Evolutionary conservation across 495 filamentous ascomycete genomes (phyloP).

Genomic region (Bryoglossum gracile): DNA sequence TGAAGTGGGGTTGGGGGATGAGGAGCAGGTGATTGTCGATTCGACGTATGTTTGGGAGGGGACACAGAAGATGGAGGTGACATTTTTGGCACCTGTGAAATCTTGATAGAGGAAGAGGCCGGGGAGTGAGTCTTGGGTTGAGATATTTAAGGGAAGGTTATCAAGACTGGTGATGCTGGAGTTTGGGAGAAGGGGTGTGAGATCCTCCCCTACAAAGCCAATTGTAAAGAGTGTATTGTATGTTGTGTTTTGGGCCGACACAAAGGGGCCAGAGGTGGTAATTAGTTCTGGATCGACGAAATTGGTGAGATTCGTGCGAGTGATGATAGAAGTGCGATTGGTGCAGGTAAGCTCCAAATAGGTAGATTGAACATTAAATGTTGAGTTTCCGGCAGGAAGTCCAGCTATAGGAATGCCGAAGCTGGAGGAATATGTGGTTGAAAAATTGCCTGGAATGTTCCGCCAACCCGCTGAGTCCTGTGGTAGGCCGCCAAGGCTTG

Average conservation of each 20-base stretch:
- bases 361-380: constrained; percentile 13
- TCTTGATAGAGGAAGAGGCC: constrained; percentile 18
- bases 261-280: constrained; percentile 12
- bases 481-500: constrained; percentile 1
- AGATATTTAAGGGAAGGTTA: background rate
- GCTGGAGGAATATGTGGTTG: constrained; percentile 12
- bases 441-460: constrained; percentile 1
- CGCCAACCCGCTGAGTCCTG: constrained; percentile 13
- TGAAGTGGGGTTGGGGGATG: background rate
- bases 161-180: constrained; percentile 9
- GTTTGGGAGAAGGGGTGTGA: constrained; percentile 7
- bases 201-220: constrained; percentile 14
- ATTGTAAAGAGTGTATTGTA: constrained; percentile 12
- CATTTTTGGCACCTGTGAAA: constrained; percentile 13
- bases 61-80: constrained; percentile 16
- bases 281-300: constrained; percentile 16
- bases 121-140: constrained; percentile 2
- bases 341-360: constrained; percentile 16
- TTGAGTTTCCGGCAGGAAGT: constrained; percentile 12
- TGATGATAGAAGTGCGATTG: constrained; percentile 1
- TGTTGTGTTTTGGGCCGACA: constrained; percentile 3
- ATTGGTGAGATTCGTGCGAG: background rate
- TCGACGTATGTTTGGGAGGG: constrained; percentile 17
- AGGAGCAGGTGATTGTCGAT: constrained; percentile 6
- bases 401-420: constrained; percentile 17